These are phyloP conservation scores for Calocera cornea DNA, from an alignment of 768 basidiomycete genomes.

Conservation along the genomic window DNA sequence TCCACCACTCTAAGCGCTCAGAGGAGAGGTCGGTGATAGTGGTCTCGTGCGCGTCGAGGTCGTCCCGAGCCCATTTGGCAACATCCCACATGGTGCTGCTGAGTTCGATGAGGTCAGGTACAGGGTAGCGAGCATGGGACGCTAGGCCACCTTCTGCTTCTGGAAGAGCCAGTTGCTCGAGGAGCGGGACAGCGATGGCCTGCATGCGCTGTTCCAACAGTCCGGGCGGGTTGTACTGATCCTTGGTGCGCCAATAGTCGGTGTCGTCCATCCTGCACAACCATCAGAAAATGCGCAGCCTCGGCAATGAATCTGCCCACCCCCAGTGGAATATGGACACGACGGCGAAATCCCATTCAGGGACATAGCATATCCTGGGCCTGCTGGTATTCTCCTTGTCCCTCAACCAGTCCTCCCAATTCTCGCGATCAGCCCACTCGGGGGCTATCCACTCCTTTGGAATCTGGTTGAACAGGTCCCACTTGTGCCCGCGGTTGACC, in stretches of 20 bases:
- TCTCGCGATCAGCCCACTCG: not conserved
- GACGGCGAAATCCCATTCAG: not conserved
- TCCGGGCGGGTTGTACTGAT: not conserved
- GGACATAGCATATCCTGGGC: not conserved
- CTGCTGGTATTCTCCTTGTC: not conserved
- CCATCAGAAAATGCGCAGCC: not conserved
- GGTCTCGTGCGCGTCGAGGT: not conserved
- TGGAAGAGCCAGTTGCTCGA: not conserved
- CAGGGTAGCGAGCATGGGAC: not conserved
- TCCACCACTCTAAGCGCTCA: not conserved
- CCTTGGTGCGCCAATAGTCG: conserved; percentile 1
- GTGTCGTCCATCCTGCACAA: not conserved
- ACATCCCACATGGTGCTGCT: not conserved
- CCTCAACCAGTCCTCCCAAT: not conserved
- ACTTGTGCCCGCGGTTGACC: not conserved
- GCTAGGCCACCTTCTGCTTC: not conserved
- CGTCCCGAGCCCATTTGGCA: not conserved
- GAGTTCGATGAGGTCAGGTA: not conserved
- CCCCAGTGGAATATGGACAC: not conserved
- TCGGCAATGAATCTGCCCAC: not conserved
- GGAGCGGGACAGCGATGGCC: not conserved
- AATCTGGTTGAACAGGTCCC: not conserved
- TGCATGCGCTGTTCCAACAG: not conserved
- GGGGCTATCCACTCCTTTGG: not conserved
- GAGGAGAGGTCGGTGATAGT: not conserved